Evolutionary conservation across 2,329 filamentous ascomycete species (phyloP).

Genomic region (Ceratocystis colombiana): DNA sequence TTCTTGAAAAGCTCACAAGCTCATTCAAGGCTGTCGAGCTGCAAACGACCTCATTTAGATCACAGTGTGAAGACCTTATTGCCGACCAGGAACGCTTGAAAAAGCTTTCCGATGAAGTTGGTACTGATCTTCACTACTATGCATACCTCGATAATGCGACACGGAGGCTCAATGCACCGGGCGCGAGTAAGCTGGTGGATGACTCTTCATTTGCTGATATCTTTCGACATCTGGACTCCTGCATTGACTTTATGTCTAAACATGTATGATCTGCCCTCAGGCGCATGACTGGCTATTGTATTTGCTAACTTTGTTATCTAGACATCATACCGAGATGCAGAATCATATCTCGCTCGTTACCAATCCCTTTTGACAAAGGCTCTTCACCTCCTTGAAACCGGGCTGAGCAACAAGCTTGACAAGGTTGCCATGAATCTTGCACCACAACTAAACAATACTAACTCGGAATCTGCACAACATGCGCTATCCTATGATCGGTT

Average conservation of each 20-base stretch:
- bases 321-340: slow-evolving; percentile 76
- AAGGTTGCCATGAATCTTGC: slow-evolving; percentile 46
- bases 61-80: slow-evolving; percentile 80
- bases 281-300: background rate
- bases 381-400: slow-evolving; percentile 51
- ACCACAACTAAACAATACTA: slow-evolving; percentile 44
- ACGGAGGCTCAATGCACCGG: slow-evolving; percentile 79
- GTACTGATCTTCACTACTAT: slow-evolving; percentile 88
- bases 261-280: slow-evolving; percentile 49
- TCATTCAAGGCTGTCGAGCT: slow-evolving; percentile 80
- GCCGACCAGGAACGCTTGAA: slow-evolving; percentile 71
- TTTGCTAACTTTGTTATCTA: slow-evolving; percentile 32
- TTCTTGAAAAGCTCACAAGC: slow-evolving; percentile 68
- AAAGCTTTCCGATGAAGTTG: slow-evolving; percentile 70
- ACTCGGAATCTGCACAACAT: slow-evolving; percentile 50
- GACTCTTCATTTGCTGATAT: slow-evolving; percentile 80
- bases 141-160: slow-evolving; percentile 86
- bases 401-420: slow-evolving; percentile 44
- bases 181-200: slow-evolving; percentile 75
- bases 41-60: slow-evolving; percentile 87
- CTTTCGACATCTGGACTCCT: slow-evolving; percentile 75
- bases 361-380: slow-evolving; percentile 64
- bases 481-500: slow-evolving; percentile 52
- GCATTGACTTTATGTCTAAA: slow-evolving; percentile 81
- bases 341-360: slow-evolving; percentile 80